These are phyloP conservation scores for Russula brevipes DNA, from an alignment of 768 basidiomycete species.

Conservation along the genomic window DNA sequence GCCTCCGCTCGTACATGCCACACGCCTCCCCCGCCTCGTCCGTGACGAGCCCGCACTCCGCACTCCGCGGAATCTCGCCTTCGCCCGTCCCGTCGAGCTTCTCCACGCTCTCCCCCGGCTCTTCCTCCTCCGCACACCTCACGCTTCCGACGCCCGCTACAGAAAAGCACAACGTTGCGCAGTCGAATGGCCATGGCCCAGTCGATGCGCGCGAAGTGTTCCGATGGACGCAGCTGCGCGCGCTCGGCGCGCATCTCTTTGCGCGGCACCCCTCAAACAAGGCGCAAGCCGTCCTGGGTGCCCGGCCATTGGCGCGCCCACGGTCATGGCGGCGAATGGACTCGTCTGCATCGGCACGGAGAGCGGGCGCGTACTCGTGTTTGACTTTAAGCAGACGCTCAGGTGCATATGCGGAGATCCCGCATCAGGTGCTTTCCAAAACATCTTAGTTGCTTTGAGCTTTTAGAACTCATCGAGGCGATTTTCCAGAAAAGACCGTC, in stretches of 20 bases:
- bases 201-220: constrained; percentile 53
- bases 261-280: constrained; percentile 46
- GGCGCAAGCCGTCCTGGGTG: constrained; percentile 56
- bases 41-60: constrained; percentile 38
- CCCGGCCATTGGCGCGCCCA: constrained; percentile 62
- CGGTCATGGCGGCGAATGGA: constrained; percentile 78
- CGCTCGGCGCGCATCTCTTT: constrained; percentile 54
- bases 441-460: not conserved
- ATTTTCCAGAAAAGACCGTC: constrained; percentile 46
- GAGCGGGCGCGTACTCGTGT: constrained; percentile 71
- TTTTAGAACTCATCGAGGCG: constrained; percentile 23
- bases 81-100: constrained; percentile 61
- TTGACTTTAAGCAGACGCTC: constrained; percentile 86
- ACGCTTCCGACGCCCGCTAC: constrained; percentile 25
- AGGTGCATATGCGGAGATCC: constrained; percentile 75
- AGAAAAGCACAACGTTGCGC: constrained; percentile 26
- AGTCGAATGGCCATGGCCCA: constrained; percentile 22
- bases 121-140: constrained; percentile 56
- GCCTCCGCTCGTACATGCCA: constrained; percentile 67
- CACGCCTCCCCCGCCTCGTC: constrained; percentile 41
- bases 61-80: constrained; percentile 45
- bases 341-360: constrained; percentile 87
- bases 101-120: constrained; percentile 58
- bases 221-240: constrained; percentile 66
- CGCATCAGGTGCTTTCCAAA: constrained; percentile 43